Conservation (phyloP, 495 filamentous ascomycete genomes). For the Corynascus novoguineensis region DNA sequence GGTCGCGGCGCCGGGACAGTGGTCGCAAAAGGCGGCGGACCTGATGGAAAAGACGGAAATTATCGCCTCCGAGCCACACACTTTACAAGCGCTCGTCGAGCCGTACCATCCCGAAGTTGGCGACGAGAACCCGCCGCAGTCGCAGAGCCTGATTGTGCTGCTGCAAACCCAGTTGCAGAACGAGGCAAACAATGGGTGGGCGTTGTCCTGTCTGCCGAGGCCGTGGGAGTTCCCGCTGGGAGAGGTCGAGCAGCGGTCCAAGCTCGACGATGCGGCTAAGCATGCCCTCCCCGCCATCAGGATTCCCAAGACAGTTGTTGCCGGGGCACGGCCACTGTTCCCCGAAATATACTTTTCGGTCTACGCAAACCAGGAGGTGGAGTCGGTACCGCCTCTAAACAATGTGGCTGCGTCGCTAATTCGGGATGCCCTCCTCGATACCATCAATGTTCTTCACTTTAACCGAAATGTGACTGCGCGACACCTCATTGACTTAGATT, state of each 20-base stretch:
- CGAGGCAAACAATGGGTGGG: conserved; percentile 67
- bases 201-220: conserved; percentile 73
- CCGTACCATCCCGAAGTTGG: conserved; percentile 60
- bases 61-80: conserved; percentile 76
- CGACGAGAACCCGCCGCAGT: conserved; percentile 33
- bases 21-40: conserved; percentile 61
- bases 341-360: conserved; percentile 93
- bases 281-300: conserved; percentile 68
- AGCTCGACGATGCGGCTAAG: conserved; percentile 57
- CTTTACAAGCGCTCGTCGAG: conserved; percentile 75
- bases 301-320: conserved; percentile 66
- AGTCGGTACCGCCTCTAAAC: conserved; percentile 76
- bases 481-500: conserved; percentile 88
- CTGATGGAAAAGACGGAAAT: conserved; percentile 91
- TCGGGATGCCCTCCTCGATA: conserved; percentile 82
- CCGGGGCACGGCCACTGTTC: conserved; percentile 71
- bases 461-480: conserved; percentile 84
- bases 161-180: conserved; percentile 78
- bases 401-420: conserved; percentile 75
- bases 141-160: conserved; percentile 65
- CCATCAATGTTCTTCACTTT: conserved; percentile 88
- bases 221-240: conserved; percentile 62
- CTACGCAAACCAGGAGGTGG: conserved; percentile 79
- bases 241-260: conserved; percentile 47
- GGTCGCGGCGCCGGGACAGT: conserved; percentile 58